Percentiles rank a stretch among this genome's conserved stretches.
Evolutionary conservation across 495 filamentous ascomycete species (phyloP).

Genomic region (Xylaria venustula): DNA sequence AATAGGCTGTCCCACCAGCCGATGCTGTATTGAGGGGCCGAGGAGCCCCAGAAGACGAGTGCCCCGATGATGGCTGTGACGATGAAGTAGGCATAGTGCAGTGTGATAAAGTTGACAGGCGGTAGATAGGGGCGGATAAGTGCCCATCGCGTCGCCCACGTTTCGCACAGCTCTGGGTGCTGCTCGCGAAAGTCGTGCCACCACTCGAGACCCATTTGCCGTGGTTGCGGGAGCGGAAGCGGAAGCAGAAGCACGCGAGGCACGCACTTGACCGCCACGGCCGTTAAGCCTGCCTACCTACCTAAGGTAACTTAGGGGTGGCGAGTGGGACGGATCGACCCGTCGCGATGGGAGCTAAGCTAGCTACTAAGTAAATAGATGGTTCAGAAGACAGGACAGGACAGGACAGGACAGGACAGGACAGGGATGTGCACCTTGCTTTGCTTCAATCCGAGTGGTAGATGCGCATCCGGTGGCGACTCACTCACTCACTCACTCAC

Average conservation of each 20-base stretch:
- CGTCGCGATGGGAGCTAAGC: not conserved
- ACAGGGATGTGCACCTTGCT: not conserved
- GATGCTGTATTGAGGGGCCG: constrained; percentile 53
- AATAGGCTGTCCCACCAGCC: constrained; percentile 69
- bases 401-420: no score
- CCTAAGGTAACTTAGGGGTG: not conserved
- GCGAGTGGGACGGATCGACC: not conserved
- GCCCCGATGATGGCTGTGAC: constrained; percentile 55
- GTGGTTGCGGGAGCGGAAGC: not conserved
- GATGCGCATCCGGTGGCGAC: not conserved
- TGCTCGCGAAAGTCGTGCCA: constrained; percentile 20
- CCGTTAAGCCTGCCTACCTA: not conserved
- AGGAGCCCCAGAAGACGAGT: constrained; percentile 64
- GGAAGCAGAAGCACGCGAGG: not conserved
- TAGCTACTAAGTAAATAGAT: not conserved
- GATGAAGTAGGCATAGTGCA: constrained; percentile 68
- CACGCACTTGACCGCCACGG: not conserved
- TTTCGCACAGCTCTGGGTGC: constrained; percentile 13
- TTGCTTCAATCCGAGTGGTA: not conserved
- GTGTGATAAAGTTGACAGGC: constrained; percentile 63
- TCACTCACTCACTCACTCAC: not conserved
- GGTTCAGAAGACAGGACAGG: no score
- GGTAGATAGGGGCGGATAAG: constrained; percentile 35
- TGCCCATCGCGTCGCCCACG: constrained; percentile 5
- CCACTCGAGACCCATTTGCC: constrained; percentile 19